Evolutionary conservation across 176 grass and related monocot species (phyloP).

Genomic region (Avena atlantica): DNA sequence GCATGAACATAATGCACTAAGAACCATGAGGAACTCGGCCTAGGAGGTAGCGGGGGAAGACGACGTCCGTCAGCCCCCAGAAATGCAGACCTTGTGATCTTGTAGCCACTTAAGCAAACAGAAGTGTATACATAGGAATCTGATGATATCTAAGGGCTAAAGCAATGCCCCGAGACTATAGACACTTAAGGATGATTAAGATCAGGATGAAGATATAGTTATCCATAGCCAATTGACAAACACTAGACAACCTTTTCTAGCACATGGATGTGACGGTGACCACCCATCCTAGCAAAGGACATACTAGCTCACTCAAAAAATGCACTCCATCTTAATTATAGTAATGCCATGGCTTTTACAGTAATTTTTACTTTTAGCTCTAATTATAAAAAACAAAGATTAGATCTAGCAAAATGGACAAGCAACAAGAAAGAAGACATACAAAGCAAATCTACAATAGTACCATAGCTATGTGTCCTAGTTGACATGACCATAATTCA

Average conservation of each 20-base stretch:
- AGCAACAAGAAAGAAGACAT: too few relatives aligned
- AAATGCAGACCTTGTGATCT: too few relatives aligned
- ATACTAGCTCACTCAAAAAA: conserved; percentile 14
- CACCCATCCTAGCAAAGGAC: conserved; percentile 36
- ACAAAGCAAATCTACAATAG: too few relatives aligned
- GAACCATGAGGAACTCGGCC: too few relatives aligned
- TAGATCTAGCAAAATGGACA: too few relatives aligned
- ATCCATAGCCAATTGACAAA: conserved; percentile 44
- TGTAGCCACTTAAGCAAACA: conserved; percentile 24
- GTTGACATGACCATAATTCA: too few relatives aligned
- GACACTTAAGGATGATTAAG: conserved; percentile 41
- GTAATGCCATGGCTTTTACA: neutral
- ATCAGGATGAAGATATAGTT: conserved; percentile 43
- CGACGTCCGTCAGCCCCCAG: too few relatives aligned
- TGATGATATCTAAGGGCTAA: conserved; percentile 44
- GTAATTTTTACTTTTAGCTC: neutral
- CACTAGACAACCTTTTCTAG: conserved; percentile 42
- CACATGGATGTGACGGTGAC: conserved; percentile 53
- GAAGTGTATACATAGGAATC: conserved; percentile 43
- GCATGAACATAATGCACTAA: too few relatives aligned
- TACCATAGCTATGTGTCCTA: too few relatives aligned
- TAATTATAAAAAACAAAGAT: neutral
- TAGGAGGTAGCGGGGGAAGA: too few relatives aligned
- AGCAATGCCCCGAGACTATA: conserved; percentile 41
- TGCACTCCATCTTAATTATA: conserved; percentile 38